Conservation (phyloP, 345 rosid species). For the Euphorbia lathyris region DNA sequence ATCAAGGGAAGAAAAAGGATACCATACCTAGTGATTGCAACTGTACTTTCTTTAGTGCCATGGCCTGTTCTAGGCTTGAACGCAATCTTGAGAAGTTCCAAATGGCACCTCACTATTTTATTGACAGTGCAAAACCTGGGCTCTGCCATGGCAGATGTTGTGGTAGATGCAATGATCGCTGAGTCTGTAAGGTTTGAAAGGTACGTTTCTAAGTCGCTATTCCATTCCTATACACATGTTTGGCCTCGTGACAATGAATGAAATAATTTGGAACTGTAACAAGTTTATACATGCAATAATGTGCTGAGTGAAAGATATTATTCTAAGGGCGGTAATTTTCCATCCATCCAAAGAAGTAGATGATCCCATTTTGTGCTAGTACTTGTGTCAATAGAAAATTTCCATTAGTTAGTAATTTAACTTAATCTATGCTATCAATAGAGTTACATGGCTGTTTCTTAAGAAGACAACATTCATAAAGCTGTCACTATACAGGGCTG, state of each 20-base stretch:
- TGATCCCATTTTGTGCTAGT: not conserved
- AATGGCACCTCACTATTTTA: conserved; percentile 50
- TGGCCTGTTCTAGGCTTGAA: conserved; percentile 79
- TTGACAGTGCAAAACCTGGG: conserved; percentile 90
- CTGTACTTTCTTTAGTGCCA: conserved; percentile 75
- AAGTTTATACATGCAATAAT: not conserved
- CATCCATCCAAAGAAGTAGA: not conserved
- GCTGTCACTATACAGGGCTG: conserved; percentile 49
- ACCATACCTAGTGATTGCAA: conserved; percentile 76
- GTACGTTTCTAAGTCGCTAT: conserved; percentile 32
- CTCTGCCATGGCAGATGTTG: conserved; percentile 97
- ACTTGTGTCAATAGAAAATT: not conserved
- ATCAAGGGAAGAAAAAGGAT: conserved; percentile 80
- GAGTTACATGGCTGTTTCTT: conserved; percentile 1
- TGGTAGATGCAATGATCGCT: conserved; percentile 95
- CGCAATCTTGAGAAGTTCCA: conserved; percentile 54
- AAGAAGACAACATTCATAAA: conserved; percentile 5
- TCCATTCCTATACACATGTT: not conserved
- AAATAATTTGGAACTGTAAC: not conserved
- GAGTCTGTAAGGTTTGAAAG: conserved; percentile 79
- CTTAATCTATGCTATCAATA: not conserved
- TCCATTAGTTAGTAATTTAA: not conserved
- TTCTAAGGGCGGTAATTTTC: not conserved
- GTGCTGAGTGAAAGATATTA: not conserved
- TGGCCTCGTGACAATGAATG: not conserved